A percentile compares a stretch with the other conserved stretches of the same genome.
phyloP scores from a whole-genome alignment of 148 eudicot genomes.

The Spergularia bocconei region DNA sequence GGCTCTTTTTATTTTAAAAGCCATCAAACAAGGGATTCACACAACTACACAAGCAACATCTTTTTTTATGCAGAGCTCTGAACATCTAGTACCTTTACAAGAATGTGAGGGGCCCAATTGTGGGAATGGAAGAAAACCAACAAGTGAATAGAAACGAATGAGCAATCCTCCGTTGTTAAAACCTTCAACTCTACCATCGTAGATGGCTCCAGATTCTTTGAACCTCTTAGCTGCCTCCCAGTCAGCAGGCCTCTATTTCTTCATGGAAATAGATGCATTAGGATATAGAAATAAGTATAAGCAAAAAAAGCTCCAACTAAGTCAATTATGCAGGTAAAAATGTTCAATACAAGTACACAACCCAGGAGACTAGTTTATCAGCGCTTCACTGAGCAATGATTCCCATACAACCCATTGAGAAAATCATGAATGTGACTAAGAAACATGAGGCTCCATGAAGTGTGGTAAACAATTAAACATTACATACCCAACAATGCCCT shows the following conservation, averaged over 20 bases:
- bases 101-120: slow-evolving; percentile 70
- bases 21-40: not conserved
- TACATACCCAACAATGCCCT: not conserved
- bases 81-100: slow-evolving; percentile 60
- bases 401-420: not conserved
- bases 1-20: not conserved
- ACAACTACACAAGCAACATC: not conserved
- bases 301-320: slow-evolving; percentile 8
- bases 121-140: slow-evolving; percentile 94
- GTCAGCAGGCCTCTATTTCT: slow-evolving; percentile 88
- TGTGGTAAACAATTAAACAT: not conserved
- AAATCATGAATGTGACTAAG: not conserved
- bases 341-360: not conserved
- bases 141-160: slow-evolving; percentile 74
- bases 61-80: not conserved
- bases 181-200: slow-evolving; percentile 77
- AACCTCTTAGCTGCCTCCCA: slow-evolving; percentile 86
- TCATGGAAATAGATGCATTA: slow-evolving; percentile 49
- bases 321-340: not conserved
- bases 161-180: slow-evolving; percentile 85
- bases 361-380: not conserved
- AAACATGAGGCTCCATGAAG: not conserved
- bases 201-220: slow-evolving; percentile 53
- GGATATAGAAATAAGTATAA: slow-evolving; percentile 28
- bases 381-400: not conserved